Evolutionary conservation across 176 grass and related monocot species (phyloP).

Genomic region (Eragrostis curvula): DNA sequence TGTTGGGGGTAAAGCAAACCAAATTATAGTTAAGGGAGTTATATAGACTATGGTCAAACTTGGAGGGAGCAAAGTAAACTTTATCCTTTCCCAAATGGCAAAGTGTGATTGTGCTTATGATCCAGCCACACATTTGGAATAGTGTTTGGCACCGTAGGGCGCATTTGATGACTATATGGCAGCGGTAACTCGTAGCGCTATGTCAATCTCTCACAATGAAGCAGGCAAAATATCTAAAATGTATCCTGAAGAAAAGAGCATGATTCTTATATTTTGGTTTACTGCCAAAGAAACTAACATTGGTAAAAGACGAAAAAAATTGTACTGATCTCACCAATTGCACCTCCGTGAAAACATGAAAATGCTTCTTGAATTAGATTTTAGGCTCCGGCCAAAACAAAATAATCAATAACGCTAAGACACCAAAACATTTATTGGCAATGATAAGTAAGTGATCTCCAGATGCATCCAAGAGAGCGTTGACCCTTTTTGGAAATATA

Average conservation of each 20-base stretch:
- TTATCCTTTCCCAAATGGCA: too few species aligned
- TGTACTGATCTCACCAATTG: too few species aligned
- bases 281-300: background rate
- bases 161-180: too few species aligned
- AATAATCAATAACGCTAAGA: background rate
- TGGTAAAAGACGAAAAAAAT: too few species aligned
- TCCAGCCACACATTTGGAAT: background rate
- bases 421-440: background rate
- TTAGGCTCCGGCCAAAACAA: background rate
- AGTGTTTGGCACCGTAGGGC: background rate
- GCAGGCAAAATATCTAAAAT: too few species aligned
- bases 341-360: background rate
- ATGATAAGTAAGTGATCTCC: background rate
- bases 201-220: too few species aligned
- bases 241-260: background rate
- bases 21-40: too few species aligned
- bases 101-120: too few species aligned
- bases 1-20: too few species aligned
- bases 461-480: slow-evolving; percentile 3
- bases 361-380: background rate
- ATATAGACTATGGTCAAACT: too few species aligned
- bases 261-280: background rate
- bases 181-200: too few species aligned
- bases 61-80: too few species aligned
- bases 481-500: slow-evolving; percentile 21